A percentile compares a stretch with the other conserved stretches of the same genome.
These are phyloP conservation scores for Suillus decipiens DNA, from an alignment of 768 basidiomycete species.

Conservation along the genomic window DNA sequence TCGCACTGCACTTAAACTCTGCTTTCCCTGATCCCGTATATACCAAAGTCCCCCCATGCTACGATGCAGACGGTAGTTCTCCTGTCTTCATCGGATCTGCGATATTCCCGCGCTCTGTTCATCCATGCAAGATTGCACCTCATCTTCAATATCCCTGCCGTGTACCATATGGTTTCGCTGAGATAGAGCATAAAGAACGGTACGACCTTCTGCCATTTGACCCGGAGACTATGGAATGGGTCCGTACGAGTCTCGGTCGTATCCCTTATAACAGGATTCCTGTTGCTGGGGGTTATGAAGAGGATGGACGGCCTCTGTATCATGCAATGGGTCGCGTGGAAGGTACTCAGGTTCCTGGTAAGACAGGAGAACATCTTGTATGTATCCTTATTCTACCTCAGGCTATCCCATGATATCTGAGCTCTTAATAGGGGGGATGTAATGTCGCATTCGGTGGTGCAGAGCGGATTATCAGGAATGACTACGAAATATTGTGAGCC, in stretches of 20 bases:
- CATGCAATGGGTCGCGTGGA: conserved; percentile 60
- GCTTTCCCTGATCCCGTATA: conserved; percentile 41
- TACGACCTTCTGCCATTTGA: conserved; percentile 78
- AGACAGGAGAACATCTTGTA: conserved; percentile 71
- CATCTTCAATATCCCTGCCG: conserved; percentile 50
- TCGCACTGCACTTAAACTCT: conserved; percentile 49
- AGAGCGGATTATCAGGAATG: conserved; percentile 39
- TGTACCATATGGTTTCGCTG: conserved; percentile 66
- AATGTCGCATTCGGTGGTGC: conserved; percentile 41
- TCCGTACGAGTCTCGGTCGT: conserved; percentile 57
- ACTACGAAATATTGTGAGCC: conserved; percentile 48
- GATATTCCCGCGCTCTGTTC: conserved; percentile 62
- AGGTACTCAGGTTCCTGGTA: conserved; percentile 67
- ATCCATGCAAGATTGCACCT: conserved; percentile 82
- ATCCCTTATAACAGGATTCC: conserved; percentile 59
- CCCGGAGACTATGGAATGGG: conserved; percentile 71
- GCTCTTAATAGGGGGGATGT: conserved; percentile 37
- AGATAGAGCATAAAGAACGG: conserved; percentile 61
- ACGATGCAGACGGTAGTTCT: conserved; percentile 56
- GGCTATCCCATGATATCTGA: neutral
- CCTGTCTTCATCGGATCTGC: conserved; percentile 78
- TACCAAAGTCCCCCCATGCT: conserved; percentile 51
- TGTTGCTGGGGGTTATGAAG: conserved; percentile 77
- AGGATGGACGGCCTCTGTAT: conserved; percentile 63
- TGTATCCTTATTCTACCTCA: conserved; percentile 20